A percentile compares a stretch with the other conserved stretches of the same genome.
phyloP scores from a whole-genome alignment of 495 filamentous ascomycete species.

The Geoglossum glabrum region DNA sequence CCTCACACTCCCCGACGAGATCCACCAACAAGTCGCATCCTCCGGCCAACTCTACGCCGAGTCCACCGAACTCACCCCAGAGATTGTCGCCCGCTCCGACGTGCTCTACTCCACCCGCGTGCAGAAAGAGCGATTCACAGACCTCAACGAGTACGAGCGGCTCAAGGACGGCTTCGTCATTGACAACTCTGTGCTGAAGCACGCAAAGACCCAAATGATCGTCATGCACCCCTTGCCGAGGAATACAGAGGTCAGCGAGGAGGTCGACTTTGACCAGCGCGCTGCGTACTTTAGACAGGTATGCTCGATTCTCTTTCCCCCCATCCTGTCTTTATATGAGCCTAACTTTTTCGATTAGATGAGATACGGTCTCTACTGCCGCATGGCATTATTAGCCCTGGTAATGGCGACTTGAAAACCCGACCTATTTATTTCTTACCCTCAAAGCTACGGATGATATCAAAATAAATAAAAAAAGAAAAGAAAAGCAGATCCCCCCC shows the following conservation, averaged over 20 bases:
- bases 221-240: conserved; percentile 91
- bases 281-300: conserved; percentile 99
- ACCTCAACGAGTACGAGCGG: conserved; percentile 56
- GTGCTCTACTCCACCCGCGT: conserved; percentile 92
- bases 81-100: conserved; percentile 65
- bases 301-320: too few species aligned
- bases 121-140: conserved; percentile 84
- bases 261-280: conserved; percentile 91
- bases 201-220: conserved; percentile 76
- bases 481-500: too few species aligned
- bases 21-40: conserved; percentile 46
- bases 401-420: conserved; percentile 53
- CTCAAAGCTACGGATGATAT: too few species aligned
- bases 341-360: conserved; percentile 37
- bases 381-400: conserved; percentile 89
- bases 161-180: conserved; percentile 76
- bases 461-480: too few species aligned
- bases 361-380: conserved; percentile 91
- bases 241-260: conserved; percentile 79
- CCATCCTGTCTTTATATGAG: too few species aligned
- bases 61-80: conserved; percentile 57
- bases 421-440: too few species aligned
- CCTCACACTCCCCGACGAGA: conserved; percentile 53
- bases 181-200: conserved; percentile 74
- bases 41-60: conserved; percentile 59